These are phyloP conservation scores for Botrytis fabae DNA, from an alignment of 2,329 filamentous ascomycete genomes.

Conservation along the genomic window DNA sequence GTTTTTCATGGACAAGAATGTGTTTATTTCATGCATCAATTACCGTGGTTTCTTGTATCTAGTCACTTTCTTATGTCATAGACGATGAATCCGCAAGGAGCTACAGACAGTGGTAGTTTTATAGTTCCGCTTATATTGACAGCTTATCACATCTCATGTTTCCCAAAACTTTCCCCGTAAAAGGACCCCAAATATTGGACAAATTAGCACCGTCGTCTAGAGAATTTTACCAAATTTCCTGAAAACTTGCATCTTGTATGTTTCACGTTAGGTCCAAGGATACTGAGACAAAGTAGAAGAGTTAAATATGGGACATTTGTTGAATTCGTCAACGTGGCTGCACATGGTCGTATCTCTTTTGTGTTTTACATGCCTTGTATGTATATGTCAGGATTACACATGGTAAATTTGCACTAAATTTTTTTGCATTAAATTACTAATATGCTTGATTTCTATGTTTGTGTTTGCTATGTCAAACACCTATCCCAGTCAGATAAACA, in stretches of 20 bases:
- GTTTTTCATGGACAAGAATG: background rate
- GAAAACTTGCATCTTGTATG: background rate
- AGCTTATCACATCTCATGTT: no score
- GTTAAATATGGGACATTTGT: no score
- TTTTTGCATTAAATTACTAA: background rate
- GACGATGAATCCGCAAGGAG: background rate
- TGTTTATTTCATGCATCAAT: background rate
- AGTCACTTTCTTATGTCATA: background rate
- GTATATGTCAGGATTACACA: background rate
- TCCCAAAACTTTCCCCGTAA: background rate
- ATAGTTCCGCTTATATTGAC: background rate
- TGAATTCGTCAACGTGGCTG: background rate
- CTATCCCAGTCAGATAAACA: background rate
- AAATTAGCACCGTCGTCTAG: background rate
- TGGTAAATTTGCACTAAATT: background rate
- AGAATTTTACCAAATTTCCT: background rate
- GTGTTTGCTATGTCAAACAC: background rate
- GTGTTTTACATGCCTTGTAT: background rate
- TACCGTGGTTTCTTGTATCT: background rate
- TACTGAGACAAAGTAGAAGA: background rate
- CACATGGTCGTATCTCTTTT: background rate
- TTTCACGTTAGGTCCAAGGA: background rate
- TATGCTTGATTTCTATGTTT: background rate
- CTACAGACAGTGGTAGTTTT: background rate
- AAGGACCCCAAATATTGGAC: background rate